Evolutionary conservation across 140 eudicot genomes (phyloP).

Genomic region (Cichorium intybus): DNA sequence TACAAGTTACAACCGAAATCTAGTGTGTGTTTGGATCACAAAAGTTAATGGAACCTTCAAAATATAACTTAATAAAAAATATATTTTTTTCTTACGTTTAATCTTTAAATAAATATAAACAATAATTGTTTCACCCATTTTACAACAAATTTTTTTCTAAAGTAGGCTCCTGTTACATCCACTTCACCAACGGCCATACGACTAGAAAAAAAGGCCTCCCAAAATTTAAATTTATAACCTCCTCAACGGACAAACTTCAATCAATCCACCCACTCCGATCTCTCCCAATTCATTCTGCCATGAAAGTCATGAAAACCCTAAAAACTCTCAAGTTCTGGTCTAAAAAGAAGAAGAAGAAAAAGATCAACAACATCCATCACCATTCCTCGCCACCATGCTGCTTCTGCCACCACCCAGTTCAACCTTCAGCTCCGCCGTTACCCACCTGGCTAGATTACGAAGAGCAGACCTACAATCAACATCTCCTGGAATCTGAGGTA

Average conservation of each 20-base stretch:
- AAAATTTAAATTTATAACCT: slow-evolving; percentile 20
- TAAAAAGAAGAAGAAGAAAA: slow-evolving; percentile 49
- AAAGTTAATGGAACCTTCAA: no score
- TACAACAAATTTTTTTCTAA: not conserved
- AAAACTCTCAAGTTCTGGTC: slow-evolving; percentile 85
- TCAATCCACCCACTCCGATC: not conserved
- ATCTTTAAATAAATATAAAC: no score
- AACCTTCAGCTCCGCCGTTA: slow-evolving; percentile 86
- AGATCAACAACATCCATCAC: slow-evolving; percentile 13
- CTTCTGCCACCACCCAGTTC: slow-evolving; percentile 28
- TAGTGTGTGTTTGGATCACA: no score
- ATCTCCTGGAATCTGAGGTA: slow-evolving; percentile 17
- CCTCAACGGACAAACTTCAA: not conserved
- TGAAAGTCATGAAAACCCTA: slow-evolving; percentile 66
- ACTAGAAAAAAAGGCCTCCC: not conserved
- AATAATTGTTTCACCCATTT: not conserved
- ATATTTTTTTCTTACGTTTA: no score
- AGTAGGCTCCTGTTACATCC: slow-evolving; percentile 1
- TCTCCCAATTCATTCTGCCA: slow-evolving; percentile 14
- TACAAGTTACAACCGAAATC: no score
- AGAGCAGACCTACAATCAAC: slow-evolving; percentile 31
- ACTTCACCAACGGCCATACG: slow-evolving; percentile 25
- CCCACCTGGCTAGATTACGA: slow-evolving; percentile 67
- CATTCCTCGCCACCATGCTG: slow-evolving; percentile 28
- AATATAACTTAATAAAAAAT: no score